Evolutionary conservation across 352 stramenopile species (phyloP), one percentile per base, ranked within the genome.

Genomic region (Phytophthora hibernalis): DNA sequence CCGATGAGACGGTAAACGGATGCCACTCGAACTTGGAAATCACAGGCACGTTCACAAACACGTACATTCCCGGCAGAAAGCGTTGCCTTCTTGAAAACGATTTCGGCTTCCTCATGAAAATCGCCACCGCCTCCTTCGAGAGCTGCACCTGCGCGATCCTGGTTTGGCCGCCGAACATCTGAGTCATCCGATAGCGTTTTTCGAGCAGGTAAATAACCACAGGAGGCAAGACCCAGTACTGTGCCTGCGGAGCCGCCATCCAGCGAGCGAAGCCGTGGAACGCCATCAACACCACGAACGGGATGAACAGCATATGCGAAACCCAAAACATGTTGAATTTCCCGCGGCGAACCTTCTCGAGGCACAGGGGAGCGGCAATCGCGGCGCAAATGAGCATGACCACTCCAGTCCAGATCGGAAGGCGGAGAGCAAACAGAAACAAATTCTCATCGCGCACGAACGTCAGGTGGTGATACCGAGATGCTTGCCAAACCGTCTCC

Each of bases 1-100:
- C 87, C 4, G 83, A 94, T n/a, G 87, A 94, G 54, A 97, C 85
- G 30, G 85, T 96, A 67, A 97, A 97, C 30, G 91, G 89, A 76
- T 97, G 91, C 89, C 89, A 96, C 72, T 97, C 81, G 30, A 83
- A 82, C 40, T 78, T 65, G 8, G 86, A 93, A 62, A 97, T 80
- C 16, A 76, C 48, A 1, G 89, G 88, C 13, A 97, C 74, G 48
- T 96, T 92, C 16, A 97, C 45, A 56, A 88, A 96, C 30, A 91
- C 77, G 65, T 97, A 97, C 84, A 92, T 91, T 4, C 84, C 82
- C 3, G 90, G 28, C 28, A 31, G 28, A 7, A 31, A 31, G 28
- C 80, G 65, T 37, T 82, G 76, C 7, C 63, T 54, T 45, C 82
- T 87, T 38, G 58, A 60, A 43, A 91, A 91, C 3, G 64, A 68